Conservation (phyloP, 352 stramenopile species). For the Globisporangium okanoganense region DNA sequence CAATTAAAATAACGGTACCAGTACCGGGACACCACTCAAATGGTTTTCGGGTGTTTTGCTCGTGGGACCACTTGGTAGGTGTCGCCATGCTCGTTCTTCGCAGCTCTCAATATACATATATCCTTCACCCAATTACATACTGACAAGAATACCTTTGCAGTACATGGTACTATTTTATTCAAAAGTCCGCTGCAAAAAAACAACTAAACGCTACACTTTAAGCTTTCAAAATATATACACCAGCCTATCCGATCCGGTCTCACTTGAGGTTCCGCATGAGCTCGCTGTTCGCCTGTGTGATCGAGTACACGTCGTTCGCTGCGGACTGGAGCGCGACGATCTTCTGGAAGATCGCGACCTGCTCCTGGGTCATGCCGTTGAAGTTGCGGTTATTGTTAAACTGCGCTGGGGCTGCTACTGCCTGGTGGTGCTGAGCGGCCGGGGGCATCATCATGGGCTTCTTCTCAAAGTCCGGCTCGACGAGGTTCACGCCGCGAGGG, state of each 20-base stretch:
- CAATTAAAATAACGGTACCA: no score
- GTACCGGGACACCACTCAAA: no score
- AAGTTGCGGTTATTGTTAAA: neutral
- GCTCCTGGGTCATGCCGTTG: constrained; percentile 5
- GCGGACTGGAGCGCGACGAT: constrained; percentile 38
- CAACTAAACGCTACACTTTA: neutral
- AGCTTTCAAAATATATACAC: neutral
- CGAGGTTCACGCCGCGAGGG: neutral
- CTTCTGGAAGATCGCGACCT: constrained; percentile 19
- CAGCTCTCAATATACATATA: no score
- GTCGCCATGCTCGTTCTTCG: no score
- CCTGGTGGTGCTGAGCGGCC: neutral
- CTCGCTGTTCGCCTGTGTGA: constrained; percentile 40
- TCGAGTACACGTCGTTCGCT: constrained; percentile 34
- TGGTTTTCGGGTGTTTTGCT: no score
- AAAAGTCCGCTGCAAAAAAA: neutral
- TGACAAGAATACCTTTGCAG: no score
- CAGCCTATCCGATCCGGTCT: neutral
- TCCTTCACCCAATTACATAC: no score
- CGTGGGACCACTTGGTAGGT: no score
- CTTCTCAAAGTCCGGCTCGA: constrained; percentile 1
- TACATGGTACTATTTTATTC: no score
- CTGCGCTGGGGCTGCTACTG: neutral
- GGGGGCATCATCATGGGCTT: neutral
- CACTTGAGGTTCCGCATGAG: constrained; percentile 26